Conservation (phyloP, 345 rosid species). For the Eucalyptus cloeziana region DNA sequence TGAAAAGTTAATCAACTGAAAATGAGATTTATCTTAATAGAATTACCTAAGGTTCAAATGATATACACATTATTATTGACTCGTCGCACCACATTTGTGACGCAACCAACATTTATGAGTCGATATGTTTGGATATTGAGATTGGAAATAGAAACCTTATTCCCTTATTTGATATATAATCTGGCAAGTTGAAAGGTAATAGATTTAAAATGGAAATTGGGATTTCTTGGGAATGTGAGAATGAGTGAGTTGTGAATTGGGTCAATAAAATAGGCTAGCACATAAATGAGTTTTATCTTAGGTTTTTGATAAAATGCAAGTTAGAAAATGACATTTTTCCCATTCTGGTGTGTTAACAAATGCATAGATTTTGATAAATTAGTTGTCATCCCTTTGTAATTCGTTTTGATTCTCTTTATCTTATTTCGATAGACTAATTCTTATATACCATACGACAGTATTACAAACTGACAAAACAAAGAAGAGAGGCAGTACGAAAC, state of each 20-base stretch:
- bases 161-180: neutral
- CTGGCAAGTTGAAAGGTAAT: neutral
- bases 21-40: too few species aligned
- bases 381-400: neutral
- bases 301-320: neutral
- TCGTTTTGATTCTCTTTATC: neutral
- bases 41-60: too few species aligned
- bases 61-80: too few species aligned
- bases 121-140: neutral
- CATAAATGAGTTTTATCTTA: too few species aligned
- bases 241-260: neutral
- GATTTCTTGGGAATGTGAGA: neutral
- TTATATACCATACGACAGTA: accelerated
- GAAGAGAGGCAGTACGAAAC: neutral
- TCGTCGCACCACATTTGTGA: too few species aligned
- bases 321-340: neutral
- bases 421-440: neutral
- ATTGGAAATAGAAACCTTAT: neutral
- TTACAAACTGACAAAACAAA: neutral
- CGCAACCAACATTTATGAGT: too few species aligned
- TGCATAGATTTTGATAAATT: neutral
- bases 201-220: neutral
- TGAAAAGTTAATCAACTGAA: too few species aligned
- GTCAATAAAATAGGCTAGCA: too few species aligned
- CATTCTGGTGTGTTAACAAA: neutral